Conservation (phyloP, 495 filamentous ascomycete species). For the Venustampulla echinocandica region DNA sequence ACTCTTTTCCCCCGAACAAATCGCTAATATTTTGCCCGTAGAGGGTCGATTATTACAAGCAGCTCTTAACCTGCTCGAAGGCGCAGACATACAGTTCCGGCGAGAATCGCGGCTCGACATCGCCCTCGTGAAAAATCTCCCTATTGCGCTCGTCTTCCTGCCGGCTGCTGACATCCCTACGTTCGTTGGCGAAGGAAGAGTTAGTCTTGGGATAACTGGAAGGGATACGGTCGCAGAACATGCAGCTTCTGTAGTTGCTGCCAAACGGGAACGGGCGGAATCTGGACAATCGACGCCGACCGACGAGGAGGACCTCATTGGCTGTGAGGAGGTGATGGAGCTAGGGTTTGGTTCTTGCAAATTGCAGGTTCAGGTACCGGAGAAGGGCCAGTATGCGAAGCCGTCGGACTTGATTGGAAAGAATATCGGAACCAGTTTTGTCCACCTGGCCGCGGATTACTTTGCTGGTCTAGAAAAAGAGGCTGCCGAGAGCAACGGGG, state of each 20-base stretch:
- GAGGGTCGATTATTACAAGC: conserved; percentile 88
- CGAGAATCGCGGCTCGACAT: conserved; percentile 91
- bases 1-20: not conserved
- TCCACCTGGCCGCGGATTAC: conserved; percentile 67
- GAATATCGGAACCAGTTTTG: conserved; percentile 93
- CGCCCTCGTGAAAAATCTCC: conserved; percentile 89
- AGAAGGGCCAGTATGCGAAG: conserved; percentile 62
- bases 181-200: conserved; percentile 89
- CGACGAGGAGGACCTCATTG: conserved; percentile 32
- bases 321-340: conserved; percentile 76
- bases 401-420: conserved; percentile 79
- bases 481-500: conserved; percentile 25
- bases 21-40: conserved; percentile 27
- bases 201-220: conserved; percentile 92
- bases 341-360: conserved; percentile 85
- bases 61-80: conserved; percentile 78
- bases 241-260: conserved; percentile 57
- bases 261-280: conserved; percentile 40
- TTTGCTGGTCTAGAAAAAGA: conserved; percentile 65
- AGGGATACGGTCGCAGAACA: conserved; percentile 88
- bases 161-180: conserved; percentile 94
- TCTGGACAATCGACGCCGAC: conserved; percentile 39
- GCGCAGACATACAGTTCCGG: conserved; percentile 92
- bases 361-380: conserved; percentile 90
- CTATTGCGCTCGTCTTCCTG: conserved; percentile 93